A percentile compares a stretch with the other conserved stretches of the same genome.
These are phyloP conservation scores for Cunninghamia lanceolata DNA, from an alignment of 75 land plant genomes.

Conservation along the genomic window DNA sequence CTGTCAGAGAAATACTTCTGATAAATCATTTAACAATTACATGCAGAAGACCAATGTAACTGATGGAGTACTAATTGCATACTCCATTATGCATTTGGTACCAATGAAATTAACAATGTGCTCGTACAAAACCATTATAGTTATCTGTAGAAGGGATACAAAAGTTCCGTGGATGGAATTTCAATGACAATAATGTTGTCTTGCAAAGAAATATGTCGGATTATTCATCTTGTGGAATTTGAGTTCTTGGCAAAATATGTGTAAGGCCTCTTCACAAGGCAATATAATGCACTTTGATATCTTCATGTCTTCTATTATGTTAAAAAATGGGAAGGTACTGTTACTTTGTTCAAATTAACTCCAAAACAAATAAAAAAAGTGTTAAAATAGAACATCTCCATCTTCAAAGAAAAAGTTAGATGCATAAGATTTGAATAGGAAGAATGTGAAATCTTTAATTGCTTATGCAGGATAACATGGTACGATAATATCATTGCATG, in stretches of 20 bases:
- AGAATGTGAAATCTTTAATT: too few species aligned
- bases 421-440: too few species aligned
- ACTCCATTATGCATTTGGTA: neutral
- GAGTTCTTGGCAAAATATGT: neutral
- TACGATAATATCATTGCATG: too few species aligned
- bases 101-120: neutral
- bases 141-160: neutral
- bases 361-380: too few species aligned
- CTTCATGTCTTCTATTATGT: neutral
- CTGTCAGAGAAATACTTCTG: neutral
- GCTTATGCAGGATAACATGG: too few species aligned
- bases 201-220: neutral
- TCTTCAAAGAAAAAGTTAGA: too few species aligned
- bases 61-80: neutral
- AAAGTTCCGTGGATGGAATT: neutral
- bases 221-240: neutral
- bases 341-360: too few species aligned
- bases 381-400: too few species aligned
- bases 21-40: neutral
- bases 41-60: neutral
- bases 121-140: neutral
- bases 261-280: neutral
- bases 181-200: neutral
- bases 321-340: too few species aligned
- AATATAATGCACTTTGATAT: neutral